phyloP scores from a whole-genome alignment of 2,329 filamentous ascomycete genomes.

The Corniculantispora saksenae region DNA sequence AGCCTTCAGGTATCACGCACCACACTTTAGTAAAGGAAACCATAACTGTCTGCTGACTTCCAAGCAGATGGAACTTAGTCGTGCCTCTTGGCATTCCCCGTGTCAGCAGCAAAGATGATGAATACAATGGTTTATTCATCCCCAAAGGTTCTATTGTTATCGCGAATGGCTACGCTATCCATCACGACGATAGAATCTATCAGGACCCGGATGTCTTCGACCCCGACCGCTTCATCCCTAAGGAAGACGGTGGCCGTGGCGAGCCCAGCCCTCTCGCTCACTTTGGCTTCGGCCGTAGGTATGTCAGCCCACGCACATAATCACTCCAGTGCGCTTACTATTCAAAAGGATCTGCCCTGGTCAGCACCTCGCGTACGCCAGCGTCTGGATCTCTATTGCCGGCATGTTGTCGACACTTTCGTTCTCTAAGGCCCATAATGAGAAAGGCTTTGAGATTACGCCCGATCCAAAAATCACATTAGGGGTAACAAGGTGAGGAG shows the following conservation, averaged over 20 bases:
- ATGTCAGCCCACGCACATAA: no score
- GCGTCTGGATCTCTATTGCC: constrained; percentile 43
- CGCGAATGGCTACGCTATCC: constrained; percentile 48
- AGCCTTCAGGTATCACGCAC: constrained; percentile 42
- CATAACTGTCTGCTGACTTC: no score
- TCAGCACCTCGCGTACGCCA: constrained; percentile 49
- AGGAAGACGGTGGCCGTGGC: constrained; percentile 38
- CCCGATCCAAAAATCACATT: no score
- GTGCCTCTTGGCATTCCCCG: constrained; percentile 57
- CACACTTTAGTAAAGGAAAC: no score
- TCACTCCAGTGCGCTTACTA: no score
- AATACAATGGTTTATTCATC: constrained; percentile 58
- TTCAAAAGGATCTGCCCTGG: constrained; percentile 53
- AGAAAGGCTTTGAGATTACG: constrained; percentile 36
- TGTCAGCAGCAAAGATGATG: constrained; percentile 53
- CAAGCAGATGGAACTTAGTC: constrained; percentile 47
- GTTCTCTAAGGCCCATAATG: constrained; percentile 34
- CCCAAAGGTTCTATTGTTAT: constrained; percentile 52
- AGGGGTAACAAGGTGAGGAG: no score
- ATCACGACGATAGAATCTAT: constrained; percentile 42
- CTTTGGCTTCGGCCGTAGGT: constrained; percentile 57
- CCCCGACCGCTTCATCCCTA: constrained; percentile 44
- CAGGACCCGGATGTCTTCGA: constrained; percentile 44
- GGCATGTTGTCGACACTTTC: constrained; percentile 41
- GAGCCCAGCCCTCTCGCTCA: constrained; percentile 49